These are phyloP conservation scores for Salix exigua DNA, from an alignment of 345 rosid genomes.

Conservation along the genomic window DNA sequence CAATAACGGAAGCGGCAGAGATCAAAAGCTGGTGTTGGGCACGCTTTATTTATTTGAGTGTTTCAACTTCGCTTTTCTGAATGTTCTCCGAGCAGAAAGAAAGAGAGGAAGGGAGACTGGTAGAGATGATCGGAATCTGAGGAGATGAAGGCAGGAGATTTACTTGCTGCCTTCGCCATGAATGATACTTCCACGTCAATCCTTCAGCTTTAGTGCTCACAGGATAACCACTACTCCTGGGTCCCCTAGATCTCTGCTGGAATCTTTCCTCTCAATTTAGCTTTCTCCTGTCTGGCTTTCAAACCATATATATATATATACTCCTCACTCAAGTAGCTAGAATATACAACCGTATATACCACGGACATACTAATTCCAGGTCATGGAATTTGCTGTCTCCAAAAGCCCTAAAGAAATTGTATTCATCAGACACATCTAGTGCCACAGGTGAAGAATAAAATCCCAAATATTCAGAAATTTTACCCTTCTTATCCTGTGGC, in stretches of 20 bases:
- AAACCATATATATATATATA: no score
- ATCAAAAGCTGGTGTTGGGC: no score
- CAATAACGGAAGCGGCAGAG: no score
- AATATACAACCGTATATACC: neutral
- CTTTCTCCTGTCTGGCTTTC: neutral
- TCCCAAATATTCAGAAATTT: neutral
- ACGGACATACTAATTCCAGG: neutral
- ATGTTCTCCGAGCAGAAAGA: neutral
- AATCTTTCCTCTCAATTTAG: neutral
- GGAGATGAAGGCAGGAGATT: neutral
- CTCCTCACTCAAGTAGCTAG: no score
- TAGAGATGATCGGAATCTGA: neutral
- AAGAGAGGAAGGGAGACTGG: neutral
- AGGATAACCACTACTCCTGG: neutral
- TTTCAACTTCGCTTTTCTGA: neutral
- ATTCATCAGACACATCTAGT: neutral
- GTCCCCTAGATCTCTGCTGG: constrained; percentile 8
- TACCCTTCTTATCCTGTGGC: neutral
- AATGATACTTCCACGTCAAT: neutral
- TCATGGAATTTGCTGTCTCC: neutral
- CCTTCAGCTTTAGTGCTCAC: neutral
- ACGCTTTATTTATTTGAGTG: neutral
- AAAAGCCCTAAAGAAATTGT: neutral
- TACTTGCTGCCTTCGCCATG: neutral
- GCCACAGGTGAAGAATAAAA: neutral